A percentile compares a stretch with the other conserved stretches of the same genome.
Conservation (phyloP, 169 alveolate species). For the Miamiensis avidus region DNA sequence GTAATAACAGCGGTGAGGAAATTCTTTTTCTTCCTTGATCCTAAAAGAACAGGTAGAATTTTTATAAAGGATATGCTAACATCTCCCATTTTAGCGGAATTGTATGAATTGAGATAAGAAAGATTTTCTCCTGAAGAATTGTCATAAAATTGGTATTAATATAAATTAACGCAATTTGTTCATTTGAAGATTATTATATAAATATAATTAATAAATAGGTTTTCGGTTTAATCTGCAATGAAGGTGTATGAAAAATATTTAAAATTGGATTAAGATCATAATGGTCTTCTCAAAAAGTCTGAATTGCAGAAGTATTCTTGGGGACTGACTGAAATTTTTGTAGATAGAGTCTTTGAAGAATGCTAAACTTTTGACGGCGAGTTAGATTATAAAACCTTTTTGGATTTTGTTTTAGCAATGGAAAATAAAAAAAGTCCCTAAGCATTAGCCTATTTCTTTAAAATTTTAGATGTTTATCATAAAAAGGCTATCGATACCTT, state of each 20-base stretch:
- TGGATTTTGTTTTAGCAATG: constrained; percentile 86
- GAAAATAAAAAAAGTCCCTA: constrained; percentile 80
- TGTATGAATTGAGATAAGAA: constrained; percentile 78
- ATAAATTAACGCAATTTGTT: too few relatives aligned
- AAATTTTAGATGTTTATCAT: constrained; percentile 73
- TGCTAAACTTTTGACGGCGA: constrained; percentile 86
- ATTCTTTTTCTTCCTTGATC: constrained; percentile 84
- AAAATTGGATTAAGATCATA: constrained; percentile 77
- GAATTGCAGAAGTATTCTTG: constrained; percentile 75
- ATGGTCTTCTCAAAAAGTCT: constrained; percentile 78
- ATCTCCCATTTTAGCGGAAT: constrained; percentile 81
- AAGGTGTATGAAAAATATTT: constrained; percentile 80
- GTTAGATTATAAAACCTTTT: constrained; percentile 82
- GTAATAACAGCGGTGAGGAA: constrained; percentile 87
- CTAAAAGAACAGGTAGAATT: constrained; percentile 83
- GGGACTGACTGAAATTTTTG: constrained; percentile 80
- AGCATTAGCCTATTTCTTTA: constrained; percentile 65
- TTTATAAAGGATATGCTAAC: constrained; percentile 84
- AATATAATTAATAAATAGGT: constrained; percentile 9
- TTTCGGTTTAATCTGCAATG: constrained; percentile 71
- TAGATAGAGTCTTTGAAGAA: constrained; percentile 86
- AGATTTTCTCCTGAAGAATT: constrained; percentile 67
- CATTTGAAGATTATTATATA: too few relatives aligned
- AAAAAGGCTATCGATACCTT: constrained; percentile 84
- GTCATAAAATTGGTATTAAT: constrained; percentile 70